Base-by-base conservation (phyloP, 441 rosid genomes). In the Cnidoscolus chayamansa region DNA sequence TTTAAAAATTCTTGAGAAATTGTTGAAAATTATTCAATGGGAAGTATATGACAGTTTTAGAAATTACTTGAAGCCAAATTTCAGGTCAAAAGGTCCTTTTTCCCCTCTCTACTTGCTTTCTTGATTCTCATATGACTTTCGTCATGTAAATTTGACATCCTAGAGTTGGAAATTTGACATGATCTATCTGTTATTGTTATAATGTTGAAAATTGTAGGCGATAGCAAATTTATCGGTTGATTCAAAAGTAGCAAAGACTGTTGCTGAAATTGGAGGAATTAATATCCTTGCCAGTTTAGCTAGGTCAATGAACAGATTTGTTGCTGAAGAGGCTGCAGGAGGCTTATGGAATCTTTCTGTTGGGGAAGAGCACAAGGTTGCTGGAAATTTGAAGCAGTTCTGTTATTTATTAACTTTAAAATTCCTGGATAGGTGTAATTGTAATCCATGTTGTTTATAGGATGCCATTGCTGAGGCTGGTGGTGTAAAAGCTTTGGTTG, bases 331-430 rank as follows among this genome's bases (percentile, higher is more conserved):
- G 85, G 99, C 99, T 71, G 98, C 98, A 55, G 99, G 99, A 75
- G 99, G 99, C 68, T 83, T 93, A 25, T 96, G 99, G 99, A 96
- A 96, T 82, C 97, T 96, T 73, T 96, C 99, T 7, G 98, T 96
- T 10, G 99, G 99, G 81, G 99, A 96, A 86, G 99, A 93, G 76
- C 99, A 96, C 84, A 96, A 96, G 94, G 98, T 90, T 78, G 72
- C 56, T 8, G 30, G 53, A 62, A 25, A 65, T 54, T 32, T 59
- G 31, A 65, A 72, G 66, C 59, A 45, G 35, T 40, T 58, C 57
- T 37, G 43, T 71, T 58, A 68, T 20, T 54, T 67, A 53, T 35
- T 54, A 17, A 55, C 60, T 51, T 50, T 49, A 40, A 40, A 25
- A n/a, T 74, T 68, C 19, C 63, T 12, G 17, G 37, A 15, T 65